Base-by-base conservation (phyloP, 73 alveolate species). In the Paramecium pentaurelia region DNA sequence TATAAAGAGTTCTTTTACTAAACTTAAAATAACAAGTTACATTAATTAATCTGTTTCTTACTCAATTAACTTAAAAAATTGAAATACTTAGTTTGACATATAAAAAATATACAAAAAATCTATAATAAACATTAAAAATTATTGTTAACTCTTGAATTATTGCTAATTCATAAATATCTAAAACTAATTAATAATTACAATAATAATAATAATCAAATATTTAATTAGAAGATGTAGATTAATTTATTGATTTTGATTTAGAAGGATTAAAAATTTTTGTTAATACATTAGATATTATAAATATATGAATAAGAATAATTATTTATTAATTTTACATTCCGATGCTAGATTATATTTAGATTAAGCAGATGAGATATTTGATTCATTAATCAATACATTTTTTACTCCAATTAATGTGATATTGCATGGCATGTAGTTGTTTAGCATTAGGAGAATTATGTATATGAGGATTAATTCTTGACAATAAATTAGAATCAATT, bases 381-480 rank as follows among this genome's bases (percentile, higher is more conserved):
- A 94, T 45, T 92, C 95, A 38, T 54, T 97, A 27, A 93, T 96
- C 9, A 97, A 94, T 40, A 86, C 96, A 20, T 73, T 68, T 40
- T 97, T 98, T 85, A 95, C 95, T 37, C 99, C 98, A 80, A 92
- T 86, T 60, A 99, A 98, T 54, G 93, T 47, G 99, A 97, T 51
- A 73, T 90, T 93, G 93, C 98, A 92, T 96, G 99, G 98, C 98
- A 96, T 92, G 99, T 99, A 0, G 99, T 99, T 98, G 99, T 87
- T 92, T 98, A 54, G 98, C 99, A 22, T 68, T 98, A 10, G 99
- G 99, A 22, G 99, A 98, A 92, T 98, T 98, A 51, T 97, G 99
- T 83, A 93, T 99, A 97, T 95, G 99, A 93, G 99, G 99, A 8
- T 95, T 98, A 84, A 95, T 98, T 9, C 95, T 98, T 14, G 99